phyloP scores from a whole-genome alignment of 192 early-diverging fungal genomes.

The Coemansia sp. region DNA sequence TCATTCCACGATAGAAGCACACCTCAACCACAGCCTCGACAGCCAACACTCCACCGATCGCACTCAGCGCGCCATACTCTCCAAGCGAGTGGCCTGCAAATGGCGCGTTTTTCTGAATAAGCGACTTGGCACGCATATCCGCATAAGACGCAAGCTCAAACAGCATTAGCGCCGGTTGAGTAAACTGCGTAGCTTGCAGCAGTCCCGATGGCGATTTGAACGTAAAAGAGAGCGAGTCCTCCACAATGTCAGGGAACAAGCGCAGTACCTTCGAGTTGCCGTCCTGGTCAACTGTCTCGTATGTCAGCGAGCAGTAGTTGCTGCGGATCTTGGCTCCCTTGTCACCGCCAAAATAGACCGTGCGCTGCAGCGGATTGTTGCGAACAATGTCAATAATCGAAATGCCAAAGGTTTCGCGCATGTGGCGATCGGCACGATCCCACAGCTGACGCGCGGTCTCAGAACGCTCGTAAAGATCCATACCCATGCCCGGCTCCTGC shows the following conservation, averaged over 20 bases:
- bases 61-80: slow-evolving; percentile 88
- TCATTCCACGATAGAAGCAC: slow-evolving; percentile 97
- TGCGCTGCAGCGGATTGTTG: slow-evolving; percentile 55
- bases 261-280: slow-evolving; percentile 75
- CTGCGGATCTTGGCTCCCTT: slow-evolving; percentile 39
- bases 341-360: slow-evolving; percentile 59
- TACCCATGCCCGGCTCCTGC: slow-evolving; percentile 94
- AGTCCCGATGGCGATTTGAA: slow-evolving; percentile 86
- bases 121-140: slow-evolving; percentile 84
- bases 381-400: slow-evolving; percentile 50
- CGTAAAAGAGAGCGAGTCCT: slow-evolving; percentile 77
- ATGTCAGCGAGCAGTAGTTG: slow-evolving; percentile 84
- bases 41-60: slow-evolving; percentile 83
- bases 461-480: slow-evolving; percentile 84
- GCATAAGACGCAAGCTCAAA: slow-evolving; percentile 90
- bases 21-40: slow-evolving; percentile 86
- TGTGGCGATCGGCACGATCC: slow-evolving; percentile 88
- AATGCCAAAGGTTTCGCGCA: slow-evolving; percentile 75
- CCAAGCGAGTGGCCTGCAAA: slow-evolving; percentile 96
- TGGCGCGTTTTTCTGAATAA: slow-evolving; percentile 79
- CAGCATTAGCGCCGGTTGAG: slow-evolving; percentile 86
- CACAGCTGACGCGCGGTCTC: slow-evolving; percentile 82
- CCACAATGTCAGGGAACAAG: slow-evolving; percentile 87
- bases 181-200: slow-evolving; percentile 92
- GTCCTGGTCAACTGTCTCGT: slow-evolving; percentile 76